Evolutionary conservation across 176 grass and related monocot species (phyloP), one percentile per base, ranked within the genome.

Genomic region (Carex littledalei): DNA sequence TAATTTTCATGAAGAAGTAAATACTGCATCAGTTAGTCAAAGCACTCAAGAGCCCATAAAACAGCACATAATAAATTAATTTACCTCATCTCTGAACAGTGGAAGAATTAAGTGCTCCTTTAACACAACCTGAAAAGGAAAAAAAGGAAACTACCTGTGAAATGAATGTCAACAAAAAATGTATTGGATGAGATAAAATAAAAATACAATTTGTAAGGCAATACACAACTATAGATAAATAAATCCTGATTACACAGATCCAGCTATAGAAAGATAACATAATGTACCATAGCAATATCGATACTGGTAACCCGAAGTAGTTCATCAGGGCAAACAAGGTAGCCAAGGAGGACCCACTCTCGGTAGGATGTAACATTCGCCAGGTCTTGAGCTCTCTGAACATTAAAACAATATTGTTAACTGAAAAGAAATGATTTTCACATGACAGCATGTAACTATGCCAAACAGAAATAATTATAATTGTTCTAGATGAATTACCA

Each of bases 281-380:
- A 29, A 17, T 90, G 76, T 94, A 98, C 95, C 93, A 98, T 94
- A 6, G 93, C 93, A 81, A 98, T 94, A 91, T 98, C 95, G 65
- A 98, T 98, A 83, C 95, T 95, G 8, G 95, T 98, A 83, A 94
- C 95, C 63, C 95, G 89, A 81, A 98, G 93, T 73, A 98, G 89
- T 88, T 98, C 95, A 91, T 98, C 95, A 76, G 95, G 95, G 82
- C 95, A 98, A 86, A 94, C 93, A 84, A 98, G 93, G 88, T 93
- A 98, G 12, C 95, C 95, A 87, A 98, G 84, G 84, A 94, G 83
- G 92, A 98, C 89, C 93, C 95, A 98, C 78, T 98, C 93, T 72
- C 91, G 87, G 82, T 98, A 98, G 53, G 89, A 98, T n/a, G 95
- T 98, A 57, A 93, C 95, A 90, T 98, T 93, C 73, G 95, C 95